phyloP scores from a whole-genome alignment of 139 green algal species.

The Tetraselmis chui region DNA sequence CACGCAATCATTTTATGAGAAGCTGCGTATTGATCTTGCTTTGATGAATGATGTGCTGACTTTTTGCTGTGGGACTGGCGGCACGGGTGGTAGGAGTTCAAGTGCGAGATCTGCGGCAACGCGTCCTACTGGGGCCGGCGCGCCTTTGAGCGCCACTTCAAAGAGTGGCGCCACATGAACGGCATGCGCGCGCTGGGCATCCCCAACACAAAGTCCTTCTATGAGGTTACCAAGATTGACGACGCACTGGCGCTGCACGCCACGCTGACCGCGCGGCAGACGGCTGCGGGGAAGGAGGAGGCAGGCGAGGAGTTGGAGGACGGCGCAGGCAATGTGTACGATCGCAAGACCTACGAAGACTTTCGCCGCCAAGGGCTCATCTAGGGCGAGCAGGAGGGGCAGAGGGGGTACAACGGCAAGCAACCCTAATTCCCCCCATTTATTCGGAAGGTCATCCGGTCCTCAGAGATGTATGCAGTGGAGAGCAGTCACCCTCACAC shows the following conservation, averaged over 20 bases:
- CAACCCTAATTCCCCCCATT: too few species aligned
- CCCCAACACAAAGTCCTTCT: constrained; percentile 93
- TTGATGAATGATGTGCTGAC: too few species aligned
- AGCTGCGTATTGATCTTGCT: too few species aligned
- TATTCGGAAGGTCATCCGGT: too few species aligned
- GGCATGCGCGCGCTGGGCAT: constrained; percentile 94
- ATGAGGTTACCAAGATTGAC: constrained; percentile 83
- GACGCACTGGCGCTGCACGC: constrained; percentile 83
- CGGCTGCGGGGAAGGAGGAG: constrained; percentile 60
- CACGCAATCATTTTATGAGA: too few species aligned
- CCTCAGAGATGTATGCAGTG: too few species aligned
- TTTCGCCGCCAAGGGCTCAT: constrained; percentile 85
- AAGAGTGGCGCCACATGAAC: constrained; percentile 81
- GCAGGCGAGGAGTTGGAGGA: constrained; percentile 80
- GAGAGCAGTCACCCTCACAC: too few species aligned
- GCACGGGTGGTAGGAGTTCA: too few species aligned
- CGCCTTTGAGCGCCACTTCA: constrained; percentile 97
- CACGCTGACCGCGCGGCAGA: constrained; percentile 56
- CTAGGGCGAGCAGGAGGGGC: constrained; percentile 52
- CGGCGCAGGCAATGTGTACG: constrained; percentile 85
- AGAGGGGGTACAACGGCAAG: too few species aligned
- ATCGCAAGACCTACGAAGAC: constrained; percentile 79
- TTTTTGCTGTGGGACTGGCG: too few species aligned
- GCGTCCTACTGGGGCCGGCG: constrained; percentile 87
- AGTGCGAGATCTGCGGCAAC: constrained; percentile 97